Conservation (phyloP, 805 yeast species). For the Lachancea mirantina region DNA sequence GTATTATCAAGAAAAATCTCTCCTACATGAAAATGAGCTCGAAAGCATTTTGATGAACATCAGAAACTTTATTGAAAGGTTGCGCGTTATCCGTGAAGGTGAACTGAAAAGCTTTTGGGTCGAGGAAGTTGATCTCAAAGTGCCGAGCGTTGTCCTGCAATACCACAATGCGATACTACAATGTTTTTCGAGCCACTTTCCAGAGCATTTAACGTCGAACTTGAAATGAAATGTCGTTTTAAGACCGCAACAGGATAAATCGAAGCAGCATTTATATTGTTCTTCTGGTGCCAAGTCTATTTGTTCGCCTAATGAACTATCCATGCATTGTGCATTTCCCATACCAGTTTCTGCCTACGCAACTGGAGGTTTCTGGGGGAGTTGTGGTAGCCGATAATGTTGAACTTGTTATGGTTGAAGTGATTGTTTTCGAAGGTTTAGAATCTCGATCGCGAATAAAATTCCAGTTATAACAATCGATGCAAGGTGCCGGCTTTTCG, state of each 20-base stretch:
- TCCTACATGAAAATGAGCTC: constrained; percentile 5
- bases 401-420: constrained; percentile 11
- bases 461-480: constrained; percentile 87
- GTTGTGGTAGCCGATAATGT: constrained; percentile 15
- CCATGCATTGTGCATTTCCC: constrained; percentile 31
- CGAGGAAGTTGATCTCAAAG: constrained; percentile 22
- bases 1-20: constrained; percentile 2
- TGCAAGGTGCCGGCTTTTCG: constrained; percentile 69
- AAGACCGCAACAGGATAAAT: too few relatives aligned
- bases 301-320: too few relatives aligned
- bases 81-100: constrained; percentile 19
- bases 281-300: too few relatives aligned
- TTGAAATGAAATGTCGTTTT: too few relatives aligned
- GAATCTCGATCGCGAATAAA: constrained; percentile 43
- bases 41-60: constrained; percentile 12
- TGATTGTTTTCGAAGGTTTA: constrained; percentile 17
- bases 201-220: too few relatives aligned
- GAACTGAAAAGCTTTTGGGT: constrained; percentile 24
- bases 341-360: constrained; percentile 31
- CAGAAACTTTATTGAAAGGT: constrained; percentile 17
- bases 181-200: constrained; percentile 15
- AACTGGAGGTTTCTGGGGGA: constrained; percentile 21
- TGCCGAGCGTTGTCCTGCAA: constrained; percentile 22
- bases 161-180: constrained; percentile 20
- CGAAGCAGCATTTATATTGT: too few relatives aligned